Conservation (phyloP, 805 yeast genomes). For the Schwanniomyces sp. region DNA sequence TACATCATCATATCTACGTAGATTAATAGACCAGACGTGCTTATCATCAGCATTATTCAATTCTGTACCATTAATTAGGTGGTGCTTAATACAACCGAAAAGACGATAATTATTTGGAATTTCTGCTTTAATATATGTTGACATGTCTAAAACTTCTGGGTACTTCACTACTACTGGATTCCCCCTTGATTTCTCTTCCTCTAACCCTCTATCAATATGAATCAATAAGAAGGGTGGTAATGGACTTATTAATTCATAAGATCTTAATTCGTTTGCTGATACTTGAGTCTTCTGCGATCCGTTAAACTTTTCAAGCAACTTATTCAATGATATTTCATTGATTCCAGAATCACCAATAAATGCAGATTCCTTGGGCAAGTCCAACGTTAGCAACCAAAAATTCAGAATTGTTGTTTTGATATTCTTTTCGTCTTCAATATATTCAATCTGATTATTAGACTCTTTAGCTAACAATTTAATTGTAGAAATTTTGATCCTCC, state of each 20-base stretch:
- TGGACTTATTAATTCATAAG: constrained; percentile 35
- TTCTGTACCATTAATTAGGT: constrained; percentile 11
- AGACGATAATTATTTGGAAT: constrained; percentile 35
- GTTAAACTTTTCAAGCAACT: constrained; percentile 45
- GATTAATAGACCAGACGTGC: constrained; percentile 50
- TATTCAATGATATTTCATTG: constrained; percentile 50
- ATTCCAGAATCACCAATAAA: constrained; percentile 24
- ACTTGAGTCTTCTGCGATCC: constrained; percentile 29
- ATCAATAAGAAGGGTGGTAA: constrained; percentile 58
- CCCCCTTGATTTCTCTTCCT: constrained; percentile 10
- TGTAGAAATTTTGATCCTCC: constrained; percentile 39
- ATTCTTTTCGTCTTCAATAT: constrained; percentile 10
- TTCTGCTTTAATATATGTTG: constrained; percentile 22
- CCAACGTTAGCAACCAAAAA: constrained; percentile 59
- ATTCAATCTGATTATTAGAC: constrained; percentile 20
- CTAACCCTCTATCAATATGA: constrained; percentile 50
- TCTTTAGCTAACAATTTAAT: constrained; percentile 14
- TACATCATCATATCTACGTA: constrained; percentile 24
- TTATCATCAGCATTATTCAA: constrained; percentile 18
- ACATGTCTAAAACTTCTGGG: constrained; percentile 42
- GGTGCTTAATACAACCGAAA: constrained; percentile 16
- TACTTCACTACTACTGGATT: constrained; percentile 63
- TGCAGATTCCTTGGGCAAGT: constrained; percentile 43
- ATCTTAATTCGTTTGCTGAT: constrained; percentile 30
- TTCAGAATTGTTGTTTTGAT: constrained; percentile 6